Base-by-base conservation (phyloP, 352 stramenopile species). In the Thalassiosira hispida region DNA sequence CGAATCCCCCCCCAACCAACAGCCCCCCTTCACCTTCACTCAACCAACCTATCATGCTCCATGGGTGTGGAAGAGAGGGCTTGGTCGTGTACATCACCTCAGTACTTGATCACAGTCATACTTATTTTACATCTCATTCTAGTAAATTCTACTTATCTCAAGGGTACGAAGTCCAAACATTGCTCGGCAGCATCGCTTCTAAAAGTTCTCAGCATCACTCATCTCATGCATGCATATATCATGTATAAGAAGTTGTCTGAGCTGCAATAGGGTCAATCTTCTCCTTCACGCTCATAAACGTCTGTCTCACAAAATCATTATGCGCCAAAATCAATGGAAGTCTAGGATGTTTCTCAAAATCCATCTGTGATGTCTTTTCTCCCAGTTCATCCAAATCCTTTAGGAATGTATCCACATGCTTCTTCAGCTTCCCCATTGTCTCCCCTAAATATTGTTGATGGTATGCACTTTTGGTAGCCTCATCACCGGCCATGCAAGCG, bases 261-360 rank as follows among this genome's bases (percentile, higher is more conserved):
- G 66, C 74, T 16, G 72, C 52, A 52, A 88, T 85, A 14, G 66
- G 78, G 77, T 89, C 82, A 20, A 89, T 67, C 33, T 70, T 23
- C 22, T 53, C 31, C 55, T 87, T 87, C 12, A 87, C 79, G 20
- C 55, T 85, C 40, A 81, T 33, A 52, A 89, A 89, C 1, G 73
- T 84, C 18, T 77, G 25, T 46, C 35, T 73, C 16, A 85, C 80
- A 63, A 84, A 85, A 35, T 84, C 60, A 62, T 78, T 78, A 23
- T 78, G 70, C 20, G 44, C 40, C 59, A 78, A 8, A 14, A 78
- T 72, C 35, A 73, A 20, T 9, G 70, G 70, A n/a, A 78, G 27
- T 6, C 70, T 44, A 9, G 70, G 14, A 40, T 83, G 40, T 33
- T 60, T 31, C 1, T 9, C 42, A 6, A 72, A 49, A 71, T 83